A percentile compares a stretch with the other conserved stretches of the same genome.
phyloP scores from a whole-genome alignment of 176 grass and related monocot genomes.

The Zea luxurians region DNA sequence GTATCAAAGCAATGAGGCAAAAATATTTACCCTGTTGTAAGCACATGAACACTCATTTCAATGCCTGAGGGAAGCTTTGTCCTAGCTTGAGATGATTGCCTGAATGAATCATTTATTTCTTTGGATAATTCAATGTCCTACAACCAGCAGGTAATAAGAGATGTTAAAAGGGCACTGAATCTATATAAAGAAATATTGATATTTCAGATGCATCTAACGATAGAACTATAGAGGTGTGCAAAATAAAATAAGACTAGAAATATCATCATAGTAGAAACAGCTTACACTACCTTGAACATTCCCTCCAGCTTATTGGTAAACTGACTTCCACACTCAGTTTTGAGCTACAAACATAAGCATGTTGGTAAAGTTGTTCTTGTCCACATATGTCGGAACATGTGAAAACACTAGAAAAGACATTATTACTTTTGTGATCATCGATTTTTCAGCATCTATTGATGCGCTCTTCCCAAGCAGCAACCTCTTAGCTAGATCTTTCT shows the following conservation, averaged over 20 bases:
- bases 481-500: conserved; percentile 99
- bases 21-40: conserved; percentile 80
- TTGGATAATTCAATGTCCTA: conserved; percentile 97
- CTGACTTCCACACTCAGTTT: conserved; percentile 99
- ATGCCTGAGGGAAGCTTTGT: conserved; percentile 96
- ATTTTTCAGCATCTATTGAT: conserved; percentile 98
- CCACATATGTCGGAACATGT: conserved; percentile 22
- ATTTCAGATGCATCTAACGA: background rate
- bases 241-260: conserved; percentile 22
- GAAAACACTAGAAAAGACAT: conserved; percentile 16
- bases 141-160: background rate
- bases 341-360: conserved; percentile 69
- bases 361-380: conserved; percentile 17
- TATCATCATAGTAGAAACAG: conserved; percentile 21
- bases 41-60: conserved; percentile 99
- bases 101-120: conserved; percentile 99
- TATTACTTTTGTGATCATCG: conserved; percentile 97
- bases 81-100: conserved; percentile 97
- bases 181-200: conserved; percentile 14
- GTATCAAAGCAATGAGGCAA: conserved; percentile 6
- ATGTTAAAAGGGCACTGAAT: conserved; percentile 19
- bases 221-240: conserved; percentile 6
- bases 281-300: conserved; percentile 89
- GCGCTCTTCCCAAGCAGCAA: conserved; percentile 96
- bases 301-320: conserved; percentile 99